These are phyloP conservation scores for Vitis hybrid DNA, from an alignment of 177 flowering plant species.

Conservation along the genomic window DNA sequence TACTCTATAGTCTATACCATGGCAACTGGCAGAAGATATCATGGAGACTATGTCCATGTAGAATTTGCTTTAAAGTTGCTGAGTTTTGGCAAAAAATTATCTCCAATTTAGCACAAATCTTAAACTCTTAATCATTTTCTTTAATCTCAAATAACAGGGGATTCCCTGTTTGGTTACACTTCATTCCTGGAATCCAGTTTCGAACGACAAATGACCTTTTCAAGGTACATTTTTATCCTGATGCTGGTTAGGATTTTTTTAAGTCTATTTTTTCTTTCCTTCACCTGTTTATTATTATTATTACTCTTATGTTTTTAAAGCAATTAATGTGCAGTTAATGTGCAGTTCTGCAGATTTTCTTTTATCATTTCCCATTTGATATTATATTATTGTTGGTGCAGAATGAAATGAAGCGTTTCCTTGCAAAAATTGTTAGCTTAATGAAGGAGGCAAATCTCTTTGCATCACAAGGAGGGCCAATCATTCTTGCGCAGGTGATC, in stretches of 20 bases:
- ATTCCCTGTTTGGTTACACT: conserved; percentile 55
- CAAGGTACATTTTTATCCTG: conserved; percentile 27
- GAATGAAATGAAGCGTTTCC: conserved; percentile 45
- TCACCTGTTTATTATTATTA: background rate
- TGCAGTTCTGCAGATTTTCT: background rate
- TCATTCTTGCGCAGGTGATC: conserved; percentile 62
- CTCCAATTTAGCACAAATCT: background rate
- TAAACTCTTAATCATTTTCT: background rate
- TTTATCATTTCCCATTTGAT: background rate
- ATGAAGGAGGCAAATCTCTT: conserved; percentile 60
- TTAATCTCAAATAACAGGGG: conserved; percentile 28
- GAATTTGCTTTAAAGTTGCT: background rate
- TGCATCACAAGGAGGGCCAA: conserved; percentile 81
- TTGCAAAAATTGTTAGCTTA: conserved; percentile 39
- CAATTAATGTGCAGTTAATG: background rate
- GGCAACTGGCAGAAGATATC: background rate
- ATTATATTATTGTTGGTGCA: conserved; percentile 17
- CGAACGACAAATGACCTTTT: conserved; percentile 45
- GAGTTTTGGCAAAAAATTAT: background rate
- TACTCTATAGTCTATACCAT: background rate
- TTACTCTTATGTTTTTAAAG: background rate
- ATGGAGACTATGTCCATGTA: background rate
- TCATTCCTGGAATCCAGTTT: conserved; percentile 52
- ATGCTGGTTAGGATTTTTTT: background rate
- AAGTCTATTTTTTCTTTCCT: background rate